Evolutionary conservation across 345 rosid genomes (phyloP), one percentile per base, ranked within the genome.

Genomic region (Arabidopsis suecica): DNA sequence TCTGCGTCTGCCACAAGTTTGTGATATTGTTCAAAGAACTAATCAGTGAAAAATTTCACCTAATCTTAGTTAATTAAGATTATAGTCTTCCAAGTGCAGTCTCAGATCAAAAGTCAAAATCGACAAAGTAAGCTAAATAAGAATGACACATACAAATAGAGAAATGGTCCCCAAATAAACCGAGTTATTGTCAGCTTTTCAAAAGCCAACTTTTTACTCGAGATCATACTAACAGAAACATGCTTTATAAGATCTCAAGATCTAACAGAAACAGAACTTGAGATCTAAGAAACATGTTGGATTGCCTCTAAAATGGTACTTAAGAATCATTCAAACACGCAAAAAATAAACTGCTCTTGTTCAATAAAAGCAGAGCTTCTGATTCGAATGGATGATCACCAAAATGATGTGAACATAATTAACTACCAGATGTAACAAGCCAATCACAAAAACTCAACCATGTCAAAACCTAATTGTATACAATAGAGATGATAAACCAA

Each of bases 361-460:
- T 57, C 56, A 69, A 69, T 57, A 33, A 32, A 68, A 41, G 11
- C 33, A 69, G 38, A 47, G 30, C 18, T 37, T 23, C 5, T 14
- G 20, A 45, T 45, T 8, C 20, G 20, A n/a, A 5, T 45, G 49
- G 20, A 45, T 45, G 18, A 45, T 45, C 49, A 14, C 49, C 49
- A 45, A n/a, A 34, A 41, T 20, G 44, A 48, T 48, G 38, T 36
- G 32, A 71, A 37, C 68, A 30, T 61, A 72, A 34, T 55, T 73
- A 44, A 51, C 41, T 28, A 63, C 18, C 28, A 5, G 23, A 23
- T 36, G 20, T 23, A 20, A 36, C 14, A 7, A 13, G 16, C 25
- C 45, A 10, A 20, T 45, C 65, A 22, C 47, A 34, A 22, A 22
- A 45, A 45, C 10, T 9, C 30, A 44, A 22, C 30, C 36, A 54